Conservation (phyloP, 345 rosid genomes). For the Psidium guajava region DNA sequence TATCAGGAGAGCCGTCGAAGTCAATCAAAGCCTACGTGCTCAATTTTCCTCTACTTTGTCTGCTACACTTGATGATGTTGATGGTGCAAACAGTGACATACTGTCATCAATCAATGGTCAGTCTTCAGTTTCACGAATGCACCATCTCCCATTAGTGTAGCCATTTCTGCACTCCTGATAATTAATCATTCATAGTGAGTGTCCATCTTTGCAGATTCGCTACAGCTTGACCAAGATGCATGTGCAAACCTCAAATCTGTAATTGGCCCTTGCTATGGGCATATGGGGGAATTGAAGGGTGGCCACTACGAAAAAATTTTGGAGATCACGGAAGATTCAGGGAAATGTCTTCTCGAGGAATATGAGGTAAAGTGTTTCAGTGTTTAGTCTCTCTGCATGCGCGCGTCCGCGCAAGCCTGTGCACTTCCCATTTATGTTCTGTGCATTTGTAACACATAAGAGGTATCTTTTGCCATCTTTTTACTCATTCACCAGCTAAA, state of each 20-base stretch:
- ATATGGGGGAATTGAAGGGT: constrained; percentile 71
- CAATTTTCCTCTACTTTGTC: constrained; percentile 74
- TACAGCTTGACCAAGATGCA: constrained; percentile 86
- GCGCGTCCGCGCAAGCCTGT: background rate
- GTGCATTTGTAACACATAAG: background rate
- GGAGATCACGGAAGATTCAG: constrained; percentile 78
- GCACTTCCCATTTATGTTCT: background rate
- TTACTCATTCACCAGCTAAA: background rate
- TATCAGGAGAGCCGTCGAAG: constrained; percentile 70
- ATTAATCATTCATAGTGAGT: background rate
- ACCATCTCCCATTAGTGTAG: background rate
- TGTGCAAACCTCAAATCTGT: constrained; percentile 73
- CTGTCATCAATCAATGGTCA: constrained; percentile 68
- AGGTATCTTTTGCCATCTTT: background rate
- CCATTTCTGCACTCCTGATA: background rate
- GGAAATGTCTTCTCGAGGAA: constrained; percentile 83
- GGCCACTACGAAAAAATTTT: constrained; percentile 74
- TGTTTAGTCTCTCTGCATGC: background rate
- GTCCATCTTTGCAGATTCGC: constrained; percentile 44
- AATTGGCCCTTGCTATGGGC: constrained; percentile 70
- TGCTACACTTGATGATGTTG: constrained; percentile 51
- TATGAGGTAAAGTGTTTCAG: constrained; percentile 45
- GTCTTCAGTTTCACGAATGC: constrained; percentile 19
- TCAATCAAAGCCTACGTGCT: constrained; percentile 48
- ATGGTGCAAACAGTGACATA: constrained; percentile 46